phyloP scores from a whole-genome alignment of 345 rosid genomes.

The Citrus sp. region DNA sequence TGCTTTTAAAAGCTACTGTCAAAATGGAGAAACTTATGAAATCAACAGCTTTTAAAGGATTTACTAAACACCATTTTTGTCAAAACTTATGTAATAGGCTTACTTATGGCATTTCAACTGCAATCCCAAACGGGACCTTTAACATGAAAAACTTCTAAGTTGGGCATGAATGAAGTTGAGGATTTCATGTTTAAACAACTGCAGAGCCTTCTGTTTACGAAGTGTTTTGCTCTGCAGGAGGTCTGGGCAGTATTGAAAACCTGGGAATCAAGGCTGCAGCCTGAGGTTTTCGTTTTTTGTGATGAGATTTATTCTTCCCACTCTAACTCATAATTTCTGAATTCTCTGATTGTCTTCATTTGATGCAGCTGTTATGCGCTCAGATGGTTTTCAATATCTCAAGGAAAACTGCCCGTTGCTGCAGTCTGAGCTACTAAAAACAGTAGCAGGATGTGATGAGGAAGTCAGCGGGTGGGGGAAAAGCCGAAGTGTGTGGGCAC shows the following conservation, averaged over 20 bases:
- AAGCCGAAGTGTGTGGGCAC: slow-evolving; percentile 67
- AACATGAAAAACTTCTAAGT: neutral
- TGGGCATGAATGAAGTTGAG: slow-evolving; percentile 3
- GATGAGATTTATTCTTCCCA: neutral
- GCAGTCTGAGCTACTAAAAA: slow-evolving; percentile 71
- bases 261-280: slow-evolving; percentile 20
- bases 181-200: slow-evolving; percentile 12
- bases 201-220: slow-evolving; percentile 22
- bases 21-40: no score
- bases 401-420: slow-evolving; percentile 60
- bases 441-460: slow-evolving; percentile 71
- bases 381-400: slow-evolving; percentile 69
- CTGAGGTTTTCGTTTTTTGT: slow-evolving; percentile 26
- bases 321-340: neutral
- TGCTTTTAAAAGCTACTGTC: no score
- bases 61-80: no score
- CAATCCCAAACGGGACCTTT: no score
- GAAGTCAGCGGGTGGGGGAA: slow-evolving; percentile 60
- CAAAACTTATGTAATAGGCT: no score
- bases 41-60: no score
- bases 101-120: no score
- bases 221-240: slow-evolving; percentile 27
- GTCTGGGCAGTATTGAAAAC: slow-evolving; percentile 25
- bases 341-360: slow-evolving; percentile 6
- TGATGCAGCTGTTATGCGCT: slow-evolving; percentile 63